Conservation (phyloP, 805 yeast genomes). For the Yarrowia sp. region DNA sequence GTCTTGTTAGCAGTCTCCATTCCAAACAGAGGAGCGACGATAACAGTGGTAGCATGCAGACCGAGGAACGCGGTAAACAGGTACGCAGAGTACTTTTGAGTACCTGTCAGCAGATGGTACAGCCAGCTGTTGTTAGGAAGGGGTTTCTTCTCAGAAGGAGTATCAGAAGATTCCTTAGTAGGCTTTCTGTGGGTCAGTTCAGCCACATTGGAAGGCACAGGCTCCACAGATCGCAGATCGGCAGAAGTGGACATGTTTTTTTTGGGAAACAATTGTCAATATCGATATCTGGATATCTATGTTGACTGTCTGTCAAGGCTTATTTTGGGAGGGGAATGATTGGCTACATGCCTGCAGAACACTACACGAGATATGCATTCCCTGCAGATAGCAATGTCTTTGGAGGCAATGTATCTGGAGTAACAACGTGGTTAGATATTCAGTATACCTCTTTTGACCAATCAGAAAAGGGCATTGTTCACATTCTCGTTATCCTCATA, state of each 20-base stretch:
- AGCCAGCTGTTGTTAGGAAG: conserved; percentile 6
- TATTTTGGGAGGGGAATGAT: neutral
- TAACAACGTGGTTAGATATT: too few species aligned
- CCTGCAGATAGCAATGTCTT: neutral
- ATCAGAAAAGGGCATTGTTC: too few species aligned
- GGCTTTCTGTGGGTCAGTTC: neutral
- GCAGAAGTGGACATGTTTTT: conserved; percentile 9
- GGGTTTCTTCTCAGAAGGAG: neutral
- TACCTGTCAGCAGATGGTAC: neutral
- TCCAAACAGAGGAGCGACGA: conserved; percentile 52
- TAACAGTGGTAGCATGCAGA: conserved; percentile 54
- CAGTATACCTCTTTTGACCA: too few species aligned
- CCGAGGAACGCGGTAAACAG: conserved; percentile 53
- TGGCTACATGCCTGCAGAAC: neutral
- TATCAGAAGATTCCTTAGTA: neutral
- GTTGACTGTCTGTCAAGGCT: too few species aligned
- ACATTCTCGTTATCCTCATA: too few species aligned
- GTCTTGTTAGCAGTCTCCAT: conserved; percentile 48
- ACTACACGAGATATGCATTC: neutral
- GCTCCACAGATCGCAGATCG: conserved; percentile 11
- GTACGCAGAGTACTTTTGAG: conserved; percentile 49
- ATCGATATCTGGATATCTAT: too few species aligned
- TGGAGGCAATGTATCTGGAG: neutral
- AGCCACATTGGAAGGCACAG: neutral
- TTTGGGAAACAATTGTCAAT: too few species aligned